These are phyloP conservation scores for Amanita pseudoporphyria DNA, from an alignment of 768 basidiomycete species.

Conservation along the genomic window DNA sequence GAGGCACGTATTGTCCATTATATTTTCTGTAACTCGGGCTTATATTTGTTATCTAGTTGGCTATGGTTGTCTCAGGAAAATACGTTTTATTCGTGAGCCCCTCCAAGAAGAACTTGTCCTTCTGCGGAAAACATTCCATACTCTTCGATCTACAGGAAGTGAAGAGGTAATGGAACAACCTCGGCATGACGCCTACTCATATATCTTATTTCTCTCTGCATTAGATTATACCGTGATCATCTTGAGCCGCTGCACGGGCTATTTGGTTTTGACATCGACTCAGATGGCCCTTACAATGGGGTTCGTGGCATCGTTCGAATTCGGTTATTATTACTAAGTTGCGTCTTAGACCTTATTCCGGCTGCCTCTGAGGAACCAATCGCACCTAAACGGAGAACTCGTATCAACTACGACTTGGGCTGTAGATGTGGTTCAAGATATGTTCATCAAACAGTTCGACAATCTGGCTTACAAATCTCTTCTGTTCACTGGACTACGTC, in stretches of 20 bases:
- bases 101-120: slow-evolving; percentile 29
- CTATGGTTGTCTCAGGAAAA: slow-evolving; percentile 22
- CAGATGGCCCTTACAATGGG: slow-evolving; percentile 24
- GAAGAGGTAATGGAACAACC: slow-evolving; percentile 18
- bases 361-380: slow-evolving; percentile 29
- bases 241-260: slow-evolving; percentile 28
- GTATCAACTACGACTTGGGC: slow-evolving; percentile 19
- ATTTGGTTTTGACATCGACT: slow-evolving; percentile 25
- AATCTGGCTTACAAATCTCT: slow-evolving; percentile 25
- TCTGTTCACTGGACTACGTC: slow-evolving; percentile 29
- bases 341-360: slow-evolving; percentile 32
- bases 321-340: background rate
- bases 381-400: slow-evolving; percentile 15
- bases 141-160: slow-evolving; percentile 23
- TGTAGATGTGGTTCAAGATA: slow-evolving; percentile 12
- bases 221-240: slow-evolving; percentile 34
- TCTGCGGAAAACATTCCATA: slow-evolving; percentile 21
- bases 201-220: background rate
- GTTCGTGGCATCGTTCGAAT: slow-evolving; percentile 18
- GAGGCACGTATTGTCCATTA: slow-evolving; percentile 24
- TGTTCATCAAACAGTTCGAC: slow-evolving; percentile 23
- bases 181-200: background rate
- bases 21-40: background rate
- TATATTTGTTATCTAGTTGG: slow-evolving; percentile 16
- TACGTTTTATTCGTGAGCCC: slow-evolving; percentile 37